These are phyloP conservation scores for Suillus luteus DNA, from an alignment of 768 basidiomycete genomes.

Conservation along the genomic window DNA sequence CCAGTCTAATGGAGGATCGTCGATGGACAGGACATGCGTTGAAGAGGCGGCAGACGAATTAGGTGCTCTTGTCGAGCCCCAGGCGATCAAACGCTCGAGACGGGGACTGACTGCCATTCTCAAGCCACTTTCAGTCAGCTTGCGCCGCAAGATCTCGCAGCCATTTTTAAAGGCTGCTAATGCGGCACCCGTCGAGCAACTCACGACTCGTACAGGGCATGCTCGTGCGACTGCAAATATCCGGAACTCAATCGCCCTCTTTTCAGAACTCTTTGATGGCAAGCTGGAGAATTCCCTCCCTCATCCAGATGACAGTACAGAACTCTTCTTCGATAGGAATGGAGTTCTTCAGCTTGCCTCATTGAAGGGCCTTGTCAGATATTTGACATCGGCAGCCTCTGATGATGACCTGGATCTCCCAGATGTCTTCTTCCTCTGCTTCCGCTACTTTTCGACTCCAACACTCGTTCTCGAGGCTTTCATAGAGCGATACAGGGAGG, in stretches of 20 bases:
- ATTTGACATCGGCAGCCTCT: slow-evolving; percentile 46
- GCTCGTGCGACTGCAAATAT: slow-evolving; percentile 28
- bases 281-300: slow-evolving; percentile 31
- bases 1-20: slow-evolving; percentile 7
- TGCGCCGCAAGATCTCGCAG: slow-evolving; percentile 10
- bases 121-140: slow-evolving; percentile 18
- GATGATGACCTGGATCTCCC: slow-evolving; percentile 45
- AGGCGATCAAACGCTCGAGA: slow-evolving; percentile 4
- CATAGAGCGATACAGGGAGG: slow-evolving; percentile 51
- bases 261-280: slow-evolving; percentile 31
- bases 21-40: not conserved
- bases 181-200: not conserved
- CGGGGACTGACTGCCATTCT: slow-evolving; percentile 22
- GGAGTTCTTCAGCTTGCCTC: slow-evolving; percentile 37
- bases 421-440: slow-evolving; percentile 65
- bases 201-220: slow-evolving; percentile 18
- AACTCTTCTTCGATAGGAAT: slow-evolving; percentile 30
- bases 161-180: slow-evolving; percentile 11
- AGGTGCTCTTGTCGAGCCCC: slow-evolving; percentile 2
- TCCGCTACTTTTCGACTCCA: slow-evolving; percentile 66
- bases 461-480: slow-evolving; percentile 45
- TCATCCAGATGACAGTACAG: slow-evolving; percentile 31
- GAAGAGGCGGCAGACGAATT: not conserved
- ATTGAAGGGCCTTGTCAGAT: slow-evolving; percentile 44
- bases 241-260: slow-evolving; percentile 30